Conservation (phyloP, 805 yeast genomes). For the Candida insectalens region DNA sequence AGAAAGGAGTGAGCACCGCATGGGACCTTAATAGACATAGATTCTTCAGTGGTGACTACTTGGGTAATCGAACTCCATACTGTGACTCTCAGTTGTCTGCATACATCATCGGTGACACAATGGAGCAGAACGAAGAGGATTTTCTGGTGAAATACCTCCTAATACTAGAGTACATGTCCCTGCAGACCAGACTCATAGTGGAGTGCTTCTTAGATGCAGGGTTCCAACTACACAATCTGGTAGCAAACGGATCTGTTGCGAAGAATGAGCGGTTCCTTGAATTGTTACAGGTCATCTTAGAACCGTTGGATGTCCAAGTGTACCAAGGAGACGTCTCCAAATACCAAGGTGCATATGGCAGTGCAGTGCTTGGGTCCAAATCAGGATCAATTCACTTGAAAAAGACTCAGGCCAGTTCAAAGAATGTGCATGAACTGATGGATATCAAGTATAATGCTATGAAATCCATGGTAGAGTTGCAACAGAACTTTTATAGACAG, state of each 20-base stretch:
- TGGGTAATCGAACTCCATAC: constrained; percentile 51
- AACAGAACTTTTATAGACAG: constrained; percentile 8
- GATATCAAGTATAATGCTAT: constrained; percentile 7
- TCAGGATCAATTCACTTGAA: neutral
- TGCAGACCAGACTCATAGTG: constrained; percentile 37
- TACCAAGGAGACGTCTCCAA: constrained; percentile 4
- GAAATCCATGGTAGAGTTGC: constrained; percentile 9
- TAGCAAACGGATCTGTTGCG: constrained; percentile 47
- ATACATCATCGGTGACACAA: constrained; percentile 36
- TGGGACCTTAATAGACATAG: constrained; percentile 17
- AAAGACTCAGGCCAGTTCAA: neutral
- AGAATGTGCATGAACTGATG: constrained; percentile 4
- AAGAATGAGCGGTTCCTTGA: constrained; percentile 32
- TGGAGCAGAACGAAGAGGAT: constrained; percentile 23
- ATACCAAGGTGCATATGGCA: constrained; percentile 9
- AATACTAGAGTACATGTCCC: constrained; percentile 39
- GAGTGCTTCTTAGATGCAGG: constrained; percentile 18
- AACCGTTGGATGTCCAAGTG: constrained; percentile 1
- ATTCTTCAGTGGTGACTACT: constrained; percentile 44
- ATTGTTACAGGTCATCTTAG: constrained; percentile 20
- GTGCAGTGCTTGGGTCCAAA: constrained; percentile 5
- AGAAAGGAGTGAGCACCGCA: constrained; percentile 8
- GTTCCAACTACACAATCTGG: constrained; percentile 20
- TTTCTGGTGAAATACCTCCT: constrained; percentile 34
- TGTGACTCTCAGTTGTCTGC: constrained; percentile 41